Percentiles rank a stretch among this genome's conserved stretches.
phyloP scores from a whole-genome alignment of 352 stramenopile genomes.

The Globisporangium irregulare region DNA sequence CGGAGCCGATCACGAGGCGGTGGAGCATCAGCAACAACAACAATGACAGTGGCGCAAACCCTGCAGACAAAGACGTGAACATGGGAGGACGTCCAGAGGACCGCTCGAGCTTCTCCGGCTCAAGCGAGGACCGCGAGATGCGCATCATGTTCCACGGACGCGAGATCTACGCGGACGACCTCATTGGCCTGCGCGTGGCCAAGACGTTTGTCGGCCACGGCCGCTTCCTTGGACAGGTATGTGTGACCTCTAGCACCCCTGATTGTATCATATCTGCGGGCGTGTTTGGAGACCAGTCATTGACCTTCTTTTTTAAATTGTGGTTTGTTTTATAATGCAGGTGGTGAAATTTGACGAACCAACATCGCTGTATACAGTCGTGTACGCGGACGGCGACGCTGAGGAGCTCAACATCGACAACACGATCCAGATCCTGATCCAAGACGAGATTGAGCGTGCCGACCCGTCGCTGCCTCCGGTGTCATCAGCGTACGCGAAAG shows the following conservation, averaged over 20 bases:
- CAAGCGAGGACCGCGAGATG: slow-evolving; percentile 38
- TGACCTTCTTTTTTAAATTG: neutral
- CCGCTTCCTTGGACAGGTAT: slow-evolving; percentile 74
- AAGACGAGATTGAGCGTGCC: slow-evolving; percentile 81
- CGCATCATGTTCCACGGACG: slow-evolving; percentile 74
- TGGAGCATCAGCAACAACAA: slow-evolving; percentile 22
- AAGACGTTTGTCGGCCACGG: slow-evolving; percentile 80
- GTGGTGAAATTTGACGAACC: slow-evolving; percentile 84
- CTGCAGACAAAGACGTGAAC: neutral
- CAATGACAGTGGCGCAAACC: slow-evolving; percentile 14
- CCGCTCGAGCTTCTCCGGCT: slow-evolving; percentile 21
- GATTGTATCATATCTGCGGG: neutral
- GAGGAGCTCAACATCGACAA: slow-evolving; percentile 74
- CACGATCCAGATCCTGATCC: slow-evolving; percentile 83
- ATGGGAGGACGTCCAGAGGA: slow-evolving; percentile 18
- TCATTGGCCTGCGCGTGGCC: slow-evolving; percentile 78
- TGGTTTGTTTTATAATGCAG: slow-evolving; percentile 7
- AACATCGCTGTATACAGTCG: slow-evolving; percentile 67
- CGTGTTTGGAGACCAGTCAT: neutral
- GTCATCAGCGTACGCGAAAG: slow-evolving; percentile 7
- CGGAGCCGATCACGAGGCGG: slow-evolving; percentile 6
- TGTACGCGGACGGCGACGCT: slow-evolving; percentile 80
- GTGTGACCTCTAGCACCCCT: neutral
- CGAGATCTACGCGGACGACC: slow-evolving; percentile 67
- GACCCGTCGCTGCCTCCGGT: slow-evolving; percentile 50